phyloP scores from a whole-genome alignment of 192 early-diverging fungal species.

The Cetraspora pellucida region DNA sequence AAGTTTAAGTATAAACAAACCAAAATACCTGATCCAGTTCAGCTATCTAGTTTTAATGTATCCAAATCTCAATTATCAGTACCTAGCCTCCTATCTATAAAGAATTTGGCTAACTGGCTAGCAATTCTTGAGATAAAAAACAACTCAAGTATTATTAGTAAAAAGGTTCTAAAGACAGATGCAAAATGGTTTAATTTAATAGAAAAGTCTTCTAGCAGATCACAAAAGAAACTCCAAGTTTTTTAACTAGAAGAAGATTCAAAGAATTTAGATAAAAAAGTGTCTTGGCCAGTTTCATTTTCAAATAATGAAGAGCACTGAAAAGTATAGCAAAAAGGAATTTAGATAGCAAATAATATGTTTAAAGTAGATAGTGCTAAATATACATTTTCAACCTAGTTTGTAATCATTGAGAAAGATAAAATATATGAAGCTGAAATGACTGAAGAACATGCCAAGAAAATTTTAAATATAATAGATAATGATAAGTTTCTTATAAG shows the following conservation, averaged over 20 bases:
- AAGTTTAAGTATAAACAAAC: not conserved
- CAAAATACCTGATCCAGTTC: not conserved
- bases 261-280: conserved; percentile 25
- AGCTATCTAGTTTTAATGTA: not conserved
- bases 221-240: not conserved
- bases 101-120: not conserved
- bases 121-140: not conserved
- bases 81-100: not conserved
- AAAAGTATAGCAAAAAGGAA: conserved; percentile 27
- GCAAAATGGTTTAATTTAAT: not conserved
- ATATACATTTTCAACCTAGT: conserved; percentile 24
- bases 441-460: not conserved
- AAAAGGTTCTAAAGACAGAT: not conserved
- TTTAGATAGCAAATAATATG: conserved; percentile 22
- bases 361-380: conserved; percentile 21
- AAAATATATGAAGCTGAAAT: conserved; percentile 8
- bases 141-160: not conserved
- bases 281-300: conserved; percentile 19
- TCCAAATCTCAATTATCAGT: not conserved
- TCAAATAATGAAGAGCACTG: conserved; percentile 19
- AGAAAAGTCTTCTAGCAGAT: no score
- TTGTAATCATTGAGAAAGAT: not conserved
- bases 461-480: conserved; percentile 30
- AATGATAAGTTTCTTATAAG: conserved; percentile 18
- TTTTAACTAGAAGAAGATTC: not conserved